Evolutionary conservation across 1,284 basidiomycete genomes (phyloP).

Genomic region (Heterobasidion occidentale): DNA sequence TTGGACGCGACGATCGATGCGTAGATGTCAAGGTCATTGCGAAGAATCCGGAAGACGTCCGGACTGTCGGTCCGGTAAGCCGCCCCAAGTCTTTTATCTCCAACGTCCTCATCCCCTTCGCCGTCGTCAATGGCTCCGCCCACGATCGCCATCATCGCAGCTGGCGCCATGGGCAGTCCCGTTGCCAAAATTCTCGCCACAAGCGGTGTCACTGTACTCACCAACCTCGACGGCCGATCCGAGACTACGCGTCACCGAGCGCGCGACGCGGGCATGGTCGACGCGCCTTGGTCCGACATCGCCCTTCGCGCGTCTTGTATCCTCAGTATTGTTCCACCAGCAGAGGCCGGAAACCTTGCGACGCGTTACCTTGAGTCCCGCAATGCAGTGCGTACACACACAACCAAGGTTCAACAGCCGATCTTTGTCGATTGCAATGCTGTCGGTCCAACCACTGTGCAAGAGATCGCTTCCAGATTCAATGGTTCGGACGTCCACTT

Average conservation of each 20-base stretch:
- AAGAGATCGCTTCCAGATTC: conserved; percentile 39
- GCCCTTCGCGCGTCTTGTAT: conserved; percentile 35
- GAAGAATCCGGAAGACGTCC: too few relatives aligned
- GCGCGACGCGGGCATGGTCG: conserved; percentile 43
- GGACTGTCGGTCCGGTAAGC: too few relatives aligned
- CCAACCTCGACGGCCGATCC: conserved; percentile 43
- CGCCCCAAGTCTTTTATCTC: too few relatives aligned
- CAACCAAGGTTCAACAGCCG: conserved; percentile 13
- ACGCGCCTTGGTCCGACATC: conserved; percentile 37
- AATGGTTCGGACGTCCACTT: conserved; percentile 31
- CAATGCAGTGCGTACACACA: neutral
- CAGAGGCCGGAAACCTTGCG: conserved; percentile 42
- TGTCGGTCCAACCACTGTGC: conserved; percentile 42
- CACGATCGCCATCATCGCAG: conserved; percentile 36
- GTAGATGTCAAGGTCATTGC: too few relatives aligned
- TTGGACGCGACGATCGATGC: too few relatives aligned
- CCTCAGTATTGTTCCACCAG: conserved; percentile 51
- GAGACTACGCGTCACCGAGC: conserved; percentile 38
- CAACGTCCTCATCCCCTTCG: too few relatives aligned
- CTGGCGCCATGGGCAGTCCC: conserved; percentile 36
- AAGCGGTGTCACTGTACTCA: conserved; percentile 41
- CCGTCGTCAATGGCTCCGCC: conserved; percentile 10
- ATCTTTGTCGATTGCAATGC: conserved; percentile 55
- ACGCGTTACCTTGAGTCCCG: conserved; percentile 28
- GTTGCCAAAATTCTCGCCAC: conserved; percentile 31